Conservation (phyloP, 805 yeast species). For the baker's yeast (Saccharomyces cerevisiae) region DNA sequence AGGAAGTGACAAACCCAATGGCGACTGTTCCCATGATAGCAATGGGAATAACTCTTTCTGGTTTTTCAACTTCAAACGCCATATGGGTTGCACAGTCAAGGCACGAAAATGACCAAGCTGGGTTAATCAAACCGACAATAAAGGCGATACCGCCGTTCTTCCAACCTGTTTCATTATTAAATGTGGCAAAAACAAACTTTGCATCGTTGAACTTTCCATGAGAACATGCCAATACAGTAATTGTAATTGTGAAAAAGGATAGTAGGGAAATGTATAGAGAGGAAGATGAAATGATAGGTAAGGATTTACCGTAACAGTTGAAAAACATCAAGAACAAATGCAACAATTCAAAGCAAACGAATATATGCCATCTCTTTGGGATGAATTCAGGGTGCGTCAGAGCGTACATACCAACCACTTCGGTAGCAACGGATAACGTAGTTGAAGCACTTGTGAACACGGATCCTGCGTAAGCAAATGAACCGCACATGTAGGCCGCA, state of each 20-base stretch:
- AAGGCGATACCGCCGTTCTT: conserved; percentile 50
- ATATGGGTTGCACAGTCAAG: conserved; percentile 65
- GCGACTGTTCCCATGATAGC: conserved; percentile 60
- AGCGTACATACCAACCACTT: conserved; percentile 45
- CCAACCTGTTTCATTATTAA: conserved; percentile 59
- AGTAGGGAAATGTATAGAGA: conserved; percentile 47
- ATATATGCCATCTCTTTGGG: conserved; percentile 48
- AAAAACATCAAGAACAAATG: conserved; percentile 41
- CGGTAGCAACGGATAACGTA: conserved; percentile 47
- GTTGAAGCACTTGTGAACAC: conserved; percentile 59
- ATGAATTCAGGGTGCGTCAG: conserved; percentile 28
- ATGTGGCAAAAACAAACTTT: conserved; percentile 49
- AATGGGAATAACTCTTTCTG: conserved; percentile 55
- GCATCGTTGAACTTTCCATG: conserved; percentile 49
- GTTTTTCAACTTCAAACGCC: conserved; percentile 59
- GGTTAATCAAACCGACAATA: conserved; percentile 58
- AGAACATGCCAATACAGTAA: conserved; percentile 49
- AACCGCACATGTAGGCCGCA: conserved; percentile 53
- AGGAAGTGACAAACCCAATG: conserved; percentile 60
- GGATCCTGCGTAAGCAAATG: conserved; percentile 58
- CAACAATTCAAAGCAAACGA: conserved; percentile 43
- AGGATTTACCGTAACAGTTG: conserved; percentile 47
- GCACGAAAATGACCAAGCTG: conserved; percentile 65
- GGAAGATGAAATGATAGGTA: conserved; percentile 44
- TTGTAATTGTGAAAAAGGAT: conserved; percentile 49